Percentiles rank a stretch among this genome's conserved stretches.
Conservation (phyloP, 2,329 filamentous ascomycete genomes). For the Neodidymelliopsis sp. region DNA sequence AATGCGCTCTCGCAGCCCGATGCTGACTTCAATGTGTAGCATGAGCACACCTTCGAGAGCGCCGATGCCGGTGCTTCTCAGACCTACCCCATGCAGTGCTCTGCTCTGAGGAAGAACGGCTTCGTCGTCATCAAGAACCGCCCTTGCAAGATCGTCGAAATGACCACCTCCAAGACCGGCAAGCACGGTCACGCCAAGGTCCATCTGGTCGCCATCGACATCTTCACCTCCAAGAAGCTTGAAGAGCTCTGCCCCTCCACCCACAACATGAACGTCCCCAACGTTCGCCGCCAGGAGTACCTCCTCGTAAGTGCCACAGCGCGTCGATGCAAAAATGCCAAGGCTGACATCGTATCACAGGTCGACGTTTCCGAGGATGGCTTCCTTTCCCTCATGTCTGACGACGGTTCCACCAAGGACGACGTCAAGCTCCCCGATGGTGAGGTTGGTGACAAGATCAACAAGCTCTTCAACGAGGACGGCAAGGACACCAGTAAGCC, state of each 20-base stretch:
- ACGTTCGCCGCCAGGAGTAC: slow-evolving; percentile 89
- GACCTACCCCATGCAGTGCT: slow-evolving; percentile 99
- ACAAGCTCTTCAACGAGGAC: slow-evolving; percentile 78
- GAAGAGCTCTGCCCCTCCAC: slow-evolving; percentile 99
- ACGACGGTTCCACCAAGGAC: slow-evolving; percentile 87
- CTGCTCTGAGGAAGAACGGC: slow-evolving; percentile 99
- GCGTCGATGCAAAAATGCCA: slow-evolving; percentile 6
- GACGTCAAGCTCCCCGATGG: slow-evolving; percentile 93
- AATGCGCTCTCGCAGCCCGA: slow-evolving; percentile 11
- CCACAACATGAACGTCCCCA: slow-evolving; percentile 96
- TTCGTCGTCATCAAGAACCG: slow-evolving; percentile 98
- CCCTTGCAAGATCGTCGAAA: slow-evolving; percentile 99
- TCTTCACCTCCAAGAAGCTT: slow-evolving; percentile 99
- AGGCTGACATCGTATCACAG: slow-evolving; percentile 56
- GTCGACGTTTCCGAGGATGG: slow-evolving; percentile 92
- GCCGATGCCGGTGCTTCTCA: slow-evolving; percentile 94
- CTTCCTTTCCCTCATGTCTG: slow-evolving; percentile 92
- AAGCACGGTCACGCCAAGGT: slow-evolving; percentile 99
- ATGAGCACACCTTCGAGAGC: slow-evolving; percentile 81
- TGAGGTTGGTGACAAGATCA: slow-evolving; percentile 87
- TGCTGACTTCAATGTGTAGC: slow-evolving; percentile 45
- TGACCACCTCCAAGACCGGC: slow-evolving; percentile 99
- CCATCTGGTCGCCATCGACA: slow-evolving; percentile 96
- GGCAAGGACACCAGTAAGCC: slow-evolving; percentile 92
- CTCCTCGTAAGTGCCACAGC: slow-evolving; percentile 77